A percentile compares a stretch with the other conserved stretches of the same genome.
These are phyloP conservation scores for Stropharia rugosoannulata DNA, from an alignment of 768 basidiomycete species.

Conservation along the genomic window DNA sequence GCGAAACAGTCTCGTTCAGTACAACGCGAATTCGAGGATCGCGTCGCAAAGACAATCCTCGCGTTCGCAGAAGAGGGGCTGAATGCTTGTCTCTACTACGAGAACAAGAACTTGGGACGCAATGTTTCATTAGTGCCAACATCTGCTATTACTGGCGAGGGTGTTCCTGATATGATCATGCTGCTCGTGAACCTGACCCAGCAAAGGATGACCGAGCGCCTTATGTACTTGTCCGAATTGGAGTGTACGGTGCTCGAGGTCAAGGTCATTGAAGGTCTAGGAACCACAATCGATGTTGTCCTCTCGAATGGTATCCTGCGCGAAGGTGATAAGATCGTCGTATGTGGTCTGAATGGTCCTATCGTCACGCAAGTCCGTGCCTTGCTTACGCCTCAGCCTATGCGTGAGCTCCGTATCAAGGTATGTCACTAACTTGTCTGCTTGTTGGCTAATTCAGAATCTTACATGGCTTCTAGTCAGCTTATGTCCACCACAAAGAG, in stretches of 20 bases:
- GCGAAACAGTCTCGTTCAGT: constrained; percentile 77
- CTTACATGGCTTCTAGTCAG: constrained; percentile 54
- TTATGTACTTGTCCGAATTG: constrained; percentile 97
- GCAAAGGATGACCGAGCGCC: constrained; percentile 93
- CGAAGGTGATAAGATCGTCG: constrained; percentile 92
- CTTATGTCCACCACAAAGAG: constrained; percentile 96
- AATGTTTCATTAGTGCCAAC: constrained; percentile 98
- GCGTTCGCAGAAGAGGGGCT: constrained; percentile 98
- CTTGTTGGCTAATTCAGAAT: not conserved
- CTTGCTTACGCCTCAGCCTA: constrained; percentile 91
- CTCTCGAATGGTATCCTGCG: constrained; percentile 90
- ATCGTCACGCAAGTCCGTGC: constrained; percentile 96
- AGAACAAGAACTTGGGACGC: constrained; percentile 92
- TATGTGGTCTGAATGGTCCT: constrained; percentile 96
- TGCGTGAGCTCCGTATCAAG: constrained; percentile 95
- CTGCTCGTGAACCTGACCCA: constrained; percentile 96
- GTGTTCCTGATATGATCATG: constrained; percentile 99
- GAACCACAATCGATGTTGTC: constrained; percentile 96
- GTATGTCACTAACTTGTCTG: constrained; percentile 36
- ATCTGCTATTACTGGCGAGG: constrained; percentile 97
- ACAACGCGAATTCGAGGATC: constrained; percentile 91
- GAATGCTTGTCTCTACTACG: constrained; percentile 94
- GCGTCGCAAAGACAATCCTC: constrained; percentile 78
- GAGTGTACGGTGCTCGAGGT: constrained; percentile 99
- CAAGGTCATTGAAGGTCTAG: constrained; percentile 97